Evolutionary conservation across 345 rosid genomes (phyloP), one percentile per base, ranked within the genome.

Genomic region (Kernera saxatilis): DNA sequence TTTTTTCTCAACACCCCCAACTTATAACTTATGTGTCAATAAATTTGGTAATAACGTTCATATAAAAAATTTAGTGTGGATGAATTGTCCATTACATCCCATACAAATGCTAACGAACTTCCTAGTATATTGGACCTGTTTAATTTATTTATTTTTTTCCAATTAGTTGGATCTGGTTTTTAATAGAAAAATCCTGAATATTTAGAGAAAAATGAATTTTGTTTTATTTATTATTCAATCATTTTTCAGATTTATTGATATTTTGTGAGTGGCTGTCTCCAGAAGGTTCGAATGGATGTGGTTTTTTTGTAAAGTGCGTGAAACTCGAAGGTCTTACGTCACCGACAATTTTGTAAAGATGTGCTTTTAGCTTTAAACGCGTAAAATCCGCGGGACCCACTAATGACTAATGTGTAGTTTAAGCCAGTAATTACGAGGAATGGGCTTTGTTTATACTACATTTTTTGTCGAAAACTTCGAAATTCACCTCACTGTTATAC

Each of bases 271-370:
- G 44, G 67, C 29, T 27, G 11, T 46, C 64, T 59, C 73, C 27
- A 73, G 61, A 73, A 73, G 60, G 45, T 73, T 73, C 67, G 2
- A 29, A 35, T 45, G 32, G 15, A 57, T 26, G 72, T 73, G 60
- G 75, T 21, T 9, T 39, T 33, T 25, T 6, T 37, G 74, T 45
- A 45, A 56, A 55, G 11, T 25, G 11, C 26, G 23, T 6, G 5
- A 26, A 14, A 18, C 68, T 51, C 30, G 46, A 52, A 57, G 32
- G 15, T 70, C 45, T 52, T 25, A 3, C 46, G 32, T 49, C 54
- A 71, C 37, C 69, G 45, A 51, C 69, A 43, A 4, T 29, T 18
- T 39, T 61, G 63, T 11, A 30, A 15, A 21, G 1, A 15, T 62
- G 63, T 41, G 63, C 37, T 62, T 62, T 71, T 13, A 5, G 43